Base-by-base conservation (phyloP, 352 stramenopile genomes). In the Phytophthora capsici region DNA sequence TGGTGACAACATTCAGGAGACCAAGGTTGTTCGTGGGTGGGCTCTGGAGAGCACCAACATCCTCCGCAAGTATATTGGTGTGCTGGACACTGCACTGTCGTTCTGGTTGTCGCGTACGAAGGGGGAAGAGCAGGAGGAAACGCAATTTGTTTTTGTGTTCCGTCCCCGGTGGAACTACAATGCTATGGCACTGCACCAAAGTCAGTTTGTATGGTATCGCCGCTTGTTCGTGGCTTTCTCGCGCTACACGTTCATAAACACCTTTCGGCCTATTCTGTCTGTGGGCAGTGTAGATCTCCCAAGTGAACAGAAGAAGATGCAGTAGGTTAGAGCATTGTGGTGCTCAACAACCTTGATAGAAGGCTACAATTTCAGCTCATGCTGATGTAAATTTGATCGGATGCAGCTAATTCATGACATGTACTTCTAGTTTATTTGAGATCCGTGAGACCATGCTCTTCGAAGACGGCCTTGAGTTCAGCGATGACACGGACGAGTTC, bases 171-270 rank as follows among this genome's bases (percentile, higher is more conserved):
- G 77, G 77, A 96, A 93, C 56, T 98, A 97, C 84, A 83, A 74
- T 13, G 90, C 90, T 1, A 98, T 99, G 95, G 79, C 86, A 41
- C 77, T 95, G 30, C 96, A 99, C 61, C 51, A 71, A 23, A 98
- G 87, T 66, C 96, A 99, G 75, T 99, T 98, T 68, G 95, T 99
- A 25, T 99, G 96, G 96, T 99, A 98, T 69, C 90, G 96, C 41
- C 89, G 93, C n/a, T 78, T 99, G 6, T 98, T 97, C 63, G 90
- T 99, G n/a, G 44, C 89, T 9, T 99, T 99, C 63, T 98, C 90
- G 30, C 85, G 93, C 37, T 99, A 98, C 70, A 98, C 94, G 14
- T 98, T 97, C 70, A 83, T 98, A 46, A 98, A 98, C 72, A 96
- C 86, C 1, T 96, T 96, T 63, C 58, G 49, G 25, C 69, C 82